Evolutionary conservation across 805 yeast genomes (phyloP), one percentile per base, ranked within the genome.

Genomic region (Wickerhamomyces chambardii): DNA sequence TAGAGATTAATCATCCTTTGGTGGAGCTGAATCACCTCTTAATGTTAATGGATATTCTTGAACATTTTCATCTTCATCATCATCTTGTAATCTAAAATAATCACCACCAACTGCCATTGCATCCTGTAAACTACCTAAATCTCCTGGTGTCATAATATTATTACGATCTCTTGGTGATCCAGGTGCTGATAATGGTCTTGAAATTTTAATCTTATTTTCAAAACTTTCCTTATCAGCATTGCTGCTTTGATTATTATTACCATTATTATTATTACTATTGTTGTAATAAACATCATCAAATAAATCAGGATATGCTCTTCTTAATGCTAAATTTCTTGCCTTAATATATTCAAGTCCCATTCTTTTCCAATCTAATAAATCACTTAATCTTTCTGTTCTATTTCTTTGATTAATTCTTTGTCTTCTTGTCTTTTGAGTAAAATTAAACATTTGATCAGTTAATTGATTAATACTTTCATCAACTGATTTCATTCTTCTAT

Each of bases 331-430:
- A 52, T 84, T 87, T 51, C 97, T 77, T 14, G 97, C 97, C 65
- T 90, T 90, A 50, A 85, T 78, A 59, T 90, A 90, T 60, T 92
- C 98, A 35, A 90, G 66, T 1, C 98, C 98, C 97, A 90, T 89
- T 51, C 97, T 75, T 61, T 84, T 85, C 98, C 98, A 90, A 64
- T 90, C 98, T 41, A 90, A 73, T 50, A 90, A 63, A 57, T 92
- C 97, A 34, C 92, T 78, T 43, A 90, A 70, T 48, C 98, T 72
- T 64, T 90, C 98, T 21, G 96, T 92, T 60, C 98, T 76, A 61
- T 90, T 90, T 65, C 98, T 79, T 67, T 90, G 97, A 61, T 92
- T 92, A 63, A 90, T 90, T 63, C 98, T 76, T 61, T 92, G 97
- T 63, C 98, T 83, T 61, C 97, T 79, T 14, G 95, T 82, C 64